Percentiles rank a stretch among this genome's conserved stretches.
These are phyloP conservation scores for Blastocystis sp. DNA, from an alignment of 352 stramenopile species.

Conservation along the genomic window DNA sequence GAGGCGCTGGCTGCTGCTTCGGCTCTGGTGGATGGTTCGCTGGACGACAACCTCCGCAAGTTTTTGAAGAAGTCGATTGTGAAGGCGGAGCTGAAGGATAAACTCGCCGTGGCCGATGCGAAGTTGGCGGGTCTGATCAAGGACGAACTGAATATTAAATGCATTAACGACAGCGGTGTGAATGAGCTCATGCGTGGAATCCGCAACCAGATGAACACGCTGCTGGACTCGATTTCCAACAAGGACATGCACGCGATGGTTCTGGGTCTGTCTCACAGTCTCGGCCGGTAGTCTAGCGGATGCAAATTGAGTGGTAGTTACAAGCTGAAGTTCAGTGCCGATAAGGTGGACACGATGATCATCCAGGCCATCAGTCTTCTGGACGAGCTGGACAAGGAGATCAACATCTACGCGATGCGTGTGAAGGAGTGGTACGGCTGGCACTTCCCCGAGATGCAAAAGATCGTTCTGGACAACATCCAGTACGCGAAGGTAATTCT, in stretches of 20 bases:
- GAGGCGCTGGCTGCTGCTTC: slow-evolving; percentile 85
- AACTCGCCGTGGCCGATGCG: slow-evolving; percentile 88
- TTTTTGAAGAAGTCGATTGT: slow-evolving; percentile 97
- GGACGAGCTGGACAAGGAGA: slow-evolving; percentile 99
- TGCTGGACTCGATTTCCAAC: slow-evolving; percentile 79
- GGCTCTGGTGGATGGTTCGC: slow-evolving; percentile 89
- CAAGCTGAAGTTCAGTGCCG: slow-evolving; percentile 99
- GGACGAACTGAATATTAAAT: slow-evolving; percentile 86
- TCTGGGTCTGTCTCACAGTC: slow-evolving; percentile 90
- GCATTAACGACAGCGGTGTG: slow-evolving; percentile 78
- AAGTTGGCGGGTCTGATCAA: slow-evolving; percentile 88
- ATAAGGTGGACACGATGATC: slow-evolving; percentile 99
- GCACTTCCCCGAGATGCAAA: slow-evolving; percentile 89
- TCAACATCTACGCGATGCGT: slow-evolving; percentile 99
- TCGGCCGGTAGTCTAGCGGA: slow-evolving; percentile 72
- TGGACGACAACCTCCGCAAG: slow-evolving; percentile 90
- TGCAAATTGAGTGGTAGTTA: slow-evolving; percentile 60
- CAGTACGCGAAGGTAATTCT: slow-evolving; percentile 91
- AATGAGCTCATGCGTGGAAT: slow-evolving; percentile 91
- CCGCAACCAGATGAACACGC: slow-evolving; percentile 81
- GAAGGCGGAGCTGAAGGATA: slow-evolving; percentile 83
- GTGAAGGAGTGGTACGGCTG: slow-evolving; percentile 97
- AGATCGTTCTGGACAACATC: slow-evolving; percentile 93
- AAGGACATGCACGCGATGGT: slow-evolving; percentile 87
- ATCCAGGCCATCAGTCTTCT: slow-evolving; percentile 96